Conservation (phyloP, 139 green algal species). For the Chlamydomonas asymmetrica region DNA sequence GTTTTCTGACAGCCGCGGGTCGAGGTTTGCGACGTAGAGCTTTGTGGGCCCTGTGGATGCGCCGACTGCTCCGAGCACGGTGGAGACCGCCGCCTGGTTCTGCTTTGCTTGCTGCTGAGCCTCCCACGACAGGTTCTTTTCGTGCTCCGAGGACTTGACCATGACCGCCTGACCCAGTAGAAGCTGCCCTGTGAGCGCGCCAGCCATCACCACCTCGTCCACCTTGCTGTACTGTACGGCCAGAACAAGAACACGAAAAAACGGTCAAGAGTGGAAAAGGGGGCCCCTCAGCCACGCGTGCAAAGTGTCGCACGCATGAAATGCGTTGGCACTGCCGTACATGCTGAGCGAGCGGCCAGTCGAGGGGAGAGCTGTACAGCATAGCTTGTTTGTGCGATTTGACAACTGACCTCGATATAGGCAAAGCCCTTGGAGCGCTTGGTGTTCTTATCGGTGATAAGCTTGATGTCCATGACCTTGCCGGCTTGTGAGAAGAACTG, state of each 20-base stretch:
- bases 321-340: too few relatives aligned
- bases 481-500: too few relatives aligned
- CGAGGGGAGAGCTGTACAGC: too few relatives aligned
- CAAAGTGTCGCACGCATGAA: too few relatives aligned
- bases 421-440: constrained; percentile 91
- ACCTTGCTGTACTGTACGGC: constrained; percentile 64
- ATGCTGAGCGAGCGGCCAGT: too few relatives aligned
- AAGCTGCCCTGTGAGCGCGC: constrained; percentile 83
- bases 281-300: too few relatives aligned
- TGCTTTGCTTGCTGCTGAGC: constrained; percentile 71
- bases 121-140: constrained; percentile 97
- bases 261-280: too few relatives aligned
- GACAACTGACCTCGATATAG: constrained; percentile 99
- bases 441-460: constrained; percentile 93
- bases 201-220: constrained; percentile 79
- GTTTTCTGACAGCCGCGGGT: constrained; percentile 55
- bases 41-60: constrained; percentile 13
- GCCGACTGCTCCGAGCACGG: constrained; percentile 25
- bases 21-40: constrained; percentile 45
- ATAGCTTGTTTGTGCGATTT: too few relatives aligned
- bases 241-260: too few relatives aligned
- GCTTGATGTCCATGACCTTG: constrained; percentile 84
- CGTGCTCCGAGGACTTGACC: constrained; percentile 92
- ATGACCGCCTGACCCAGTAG: constrained; percentile 87
- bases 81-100: constrained; percentile 35